Evolutionary conservation across 2,329 filamentous ascomycete species (phyloP).

Genomic region (Coleophoma crateriformis): DNA sequence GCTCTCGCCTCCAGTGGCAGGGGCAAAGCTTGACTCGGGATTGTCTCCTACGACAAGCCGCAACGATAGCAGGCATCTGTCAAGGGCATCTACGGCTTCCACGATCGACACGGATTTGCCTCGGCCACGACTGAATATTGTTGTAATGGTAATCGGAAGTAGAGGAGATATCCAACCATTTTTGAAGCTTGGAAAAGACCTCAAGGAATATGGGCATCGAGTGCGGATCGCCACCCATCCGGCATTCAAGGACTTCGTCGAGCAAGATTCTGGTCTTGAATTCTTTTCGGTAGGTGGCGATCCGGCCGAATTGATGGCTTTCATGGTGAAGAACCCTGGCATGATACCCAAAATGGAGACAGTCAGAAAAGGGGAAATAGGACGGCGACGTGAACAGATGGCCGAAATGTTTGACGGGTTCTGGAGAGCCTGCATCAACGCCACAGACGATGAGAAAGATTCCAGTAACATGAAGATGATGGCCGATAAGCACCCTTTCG

Average conservation of each 20-base stretch:
- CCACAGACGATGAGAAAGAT: conserved; percentile 64
- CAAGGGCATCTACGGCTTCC: conserved; percentile 8
- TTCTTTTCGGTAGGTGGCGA: conserved; percentile 79
- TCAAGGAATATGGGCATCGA: conserved; percentile 69
- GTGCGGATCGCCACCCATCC: conserved; percentile 77
- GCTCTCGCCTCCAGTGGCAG: conserved; percentile 41
- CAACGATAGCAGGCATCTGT: conserved; percentile 23
- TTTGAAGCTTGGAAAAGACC: conserved; percentile 64
- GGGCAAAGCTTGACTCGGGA: not conserved
- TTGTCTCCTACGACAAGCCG: conserved; percentile 8
- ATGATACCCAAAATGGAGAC: conserved; percentile 71
- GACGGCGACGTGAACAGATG: conserved; percentile 62
- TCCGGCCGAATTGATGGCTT: conserved; percentile 77
- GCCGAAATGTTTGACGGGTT: conserved; percentile 79
- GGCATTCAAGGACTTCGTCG: conserved; percentile 69
- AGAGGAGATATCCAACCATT: conserved; percentile 80
- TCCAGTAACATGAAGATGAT: conserved; percentile 58
- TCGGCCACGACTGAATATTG: conserved; percentile 55
- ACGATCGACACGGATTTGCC: conserved; percentile 13
- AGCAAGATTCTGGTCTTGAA: conserved; percentile 66
- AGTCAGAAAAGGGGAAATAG: conserved; percentile 68
- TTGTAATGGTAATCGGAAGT: conserved; percentile 79
- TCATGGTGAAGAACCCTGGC: conserved; percentile 78
- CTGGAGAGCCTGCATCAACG: conserved; percentile 72
- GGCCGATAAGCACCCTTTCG: conserved; percentile 53